These are phyloP conservation scores for Coemansia asiatica DNA, from an alignment of 192 early-diverging fungal genomes.

Conservation along the genomic window DNA sequence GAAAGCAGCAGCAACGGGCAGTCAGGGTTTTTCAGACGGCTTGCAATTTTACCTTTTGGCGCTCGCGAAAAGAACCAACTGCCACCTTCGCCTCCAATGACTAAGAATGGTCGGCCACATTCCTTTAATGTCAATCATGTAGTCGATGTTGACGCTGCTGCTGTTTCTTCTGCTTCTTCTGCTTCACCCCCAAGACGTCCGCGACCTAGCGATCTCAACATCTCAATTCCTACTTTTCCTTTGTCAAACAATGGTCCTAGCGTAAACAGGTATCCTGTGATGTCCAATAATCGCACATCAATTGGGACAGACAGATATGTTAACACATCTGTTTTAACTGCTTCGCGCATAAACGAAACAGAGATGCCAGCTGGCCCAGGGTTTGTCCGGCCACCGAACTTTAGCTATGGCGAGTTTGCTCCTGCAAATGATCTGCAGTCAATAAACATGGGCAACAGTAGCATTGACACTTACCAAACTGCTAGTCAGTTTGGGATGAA, in stretches of 20 bases:
- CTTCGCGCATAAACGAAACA: background rate
- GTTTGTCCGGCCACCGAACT: constrained; percentile 21
- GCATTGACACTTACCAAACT: constrained; percentile 46
- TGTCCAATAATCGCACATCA: constrained; percentile 11
- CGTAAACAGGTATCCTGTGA: constrained; percentile 42
- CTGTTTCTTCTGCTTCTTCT: no score
- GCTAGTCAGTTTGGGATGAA: constrained; percentile 34
- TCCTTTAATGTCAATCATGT: constrained; percentile 48
- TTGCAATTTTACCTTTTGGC: constrained; percentile 30
- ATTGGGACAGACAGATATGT: background rate
- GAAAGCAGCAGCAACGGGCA: constrained; percentile 9
- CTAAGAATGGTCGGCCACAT: constrained; percentile 30
- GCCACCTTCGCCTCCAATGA: background rate
- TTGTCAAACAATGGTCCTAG: constrained; percentile 22
- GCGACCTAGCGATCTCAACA: constrained; percentile 20
- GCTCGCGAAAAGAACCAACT: background rate
- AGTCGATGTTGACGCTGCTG: constrained; percentile 31
- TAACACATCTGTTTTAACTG: background rate
- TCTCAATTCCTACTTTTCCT: constrained; percentile 27
- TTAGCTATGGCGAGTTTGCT: constrained; percentile 47
- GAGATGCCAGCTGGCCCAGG: constrained; percentile 12
- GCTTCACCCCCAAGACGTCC: constrained; percentile 39
- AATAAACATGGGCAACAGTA: constrained; percentile 20
- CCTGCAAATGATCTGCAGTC: constrained; percentile 20
- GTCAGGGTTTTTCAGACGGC: constrained; percentile 29